Evolutionary conservation across 2,329 filamentous ascomycete genomes (phyloP).

Genomic region (Madurella fahalii): DNA sequence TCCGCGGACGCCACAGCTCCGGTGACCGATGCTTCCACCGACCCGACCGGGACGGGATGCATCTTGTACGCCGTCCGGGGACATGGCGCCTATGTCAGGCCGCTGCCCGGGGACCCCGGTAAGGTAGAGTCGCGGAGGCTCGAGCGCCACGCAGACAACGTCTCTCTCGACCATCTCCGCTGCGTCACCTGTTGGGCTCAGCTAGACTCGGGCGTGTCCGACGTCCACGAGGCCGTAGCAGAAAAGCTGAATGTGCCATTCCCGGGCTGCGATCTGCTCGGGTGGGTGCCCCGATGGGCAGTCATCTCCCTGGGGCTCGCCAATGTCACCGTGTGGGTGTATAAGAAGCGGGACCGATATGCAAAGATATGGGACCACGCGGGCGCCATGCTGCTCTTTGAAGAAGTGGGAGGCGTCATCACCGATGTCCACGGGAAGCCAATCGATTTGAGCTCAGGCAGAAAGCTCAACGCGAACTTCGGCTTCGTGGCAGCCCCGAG

Average conservation of each 20-base stretch:
- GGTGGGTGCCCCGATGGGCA: conserved; percentile 56
- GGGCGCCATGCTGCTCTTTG: conserved; percentile 55
- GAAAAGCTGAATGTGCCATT: conserved; percentile 39
- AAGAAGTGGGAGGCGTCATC: conserved; percentile 52
- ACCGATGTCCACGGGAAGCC: conserved; percentile 50
- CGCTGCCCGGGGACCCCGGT: conserved; percentile 30
- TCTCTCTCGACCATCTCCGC: conserved; percentile 31
- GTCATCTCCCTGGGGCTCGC: conserved; percentile 49
- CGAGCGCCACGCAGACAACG: conserved; percentile 27
- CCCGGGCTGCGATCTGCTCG: conserved; percentile 49
- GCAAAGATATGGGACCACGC: conserved; percentile 60
- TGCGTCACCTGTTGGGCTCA: conserved; percentile 46
- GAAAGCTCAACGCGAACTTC: conserved; percentile 48
- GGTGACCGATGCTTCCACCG: conserved; percentile 42
- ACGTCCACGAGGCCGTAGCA: conserved; percentile 44
- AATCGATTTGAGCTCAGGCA: conserved; percentile 47
- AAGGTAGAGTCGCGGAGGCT: conserved; percentile 31
- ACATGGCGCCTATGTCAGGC: conserved; percentile 45
- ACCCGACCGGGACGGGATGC: conserved; percentile 41
- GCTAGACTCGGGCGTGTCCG: conserved; percentile 45
- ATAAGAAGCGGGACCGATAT: conserved; percentile 43
- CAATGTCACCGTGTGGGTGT: conserved; percentile 55
- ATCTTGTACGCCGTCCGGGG: conserved; percentile 49
- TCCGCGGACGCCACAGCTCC: conserved; percentile 37
- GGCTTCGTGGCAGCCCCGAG: conserved; percentile 53